Conservation (phyloP, 208 protist species). For the Naegleria fowleri region DNA sequence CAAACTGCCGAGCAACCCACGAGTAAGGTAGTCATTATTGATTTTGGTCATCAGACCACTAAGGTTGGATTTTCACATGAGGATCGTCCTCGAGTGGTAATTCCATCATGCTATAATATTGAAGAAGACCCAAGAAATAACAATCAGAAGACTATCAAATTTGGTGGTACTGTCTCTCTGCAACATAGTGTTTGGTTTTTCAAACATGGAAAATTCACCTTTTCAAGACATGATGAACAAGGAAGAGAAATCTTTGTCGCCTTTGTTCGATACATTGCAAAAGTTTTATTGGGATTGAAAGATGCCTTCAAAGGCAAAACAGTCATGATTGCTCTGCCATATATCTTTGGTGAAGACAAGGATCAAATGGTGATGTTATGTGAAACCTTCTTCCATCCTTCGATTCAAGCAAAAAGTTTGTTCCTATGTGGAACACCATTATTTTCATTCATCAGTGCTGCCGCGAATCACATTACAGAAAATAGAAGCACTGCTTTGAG, state of each 20-base stretch:
- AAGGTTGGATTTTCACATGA: neutral
- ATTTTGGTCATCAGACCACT: neutral
- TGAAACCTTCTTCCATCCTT: neutral
- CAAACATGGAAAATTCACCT: neutral
- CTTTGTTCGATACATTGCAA: neutral
- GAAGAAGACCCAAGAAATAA: neutral
- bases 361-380: neutral
- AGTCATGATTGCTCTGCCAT: neutral
- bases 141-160: neutral
- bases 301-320: neutral
- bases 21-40: neutral
- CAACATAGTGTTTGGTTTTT: neutral
- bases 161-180: neutral
- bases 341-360: neutral
- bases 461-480: neutral
- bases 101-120: neutral
- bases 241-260: neutral
- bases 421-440: neutral
- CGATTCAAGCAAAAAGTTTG: neutral
- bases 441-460: neutral
- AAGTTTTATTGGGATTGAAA: neutral
- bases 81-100: neutral
- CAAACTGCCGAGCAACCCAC: neutral
- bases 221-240: neutral
- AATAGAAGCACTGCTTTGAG: neutral